A percentile compares a stretch with the other conserved stretches of the same genome.
These are phyloP conservation scores for Panaeolus papilionaceus DNA, from an alignment of 768 basidiomycete species.

Conservation along the genomic window DNA sequence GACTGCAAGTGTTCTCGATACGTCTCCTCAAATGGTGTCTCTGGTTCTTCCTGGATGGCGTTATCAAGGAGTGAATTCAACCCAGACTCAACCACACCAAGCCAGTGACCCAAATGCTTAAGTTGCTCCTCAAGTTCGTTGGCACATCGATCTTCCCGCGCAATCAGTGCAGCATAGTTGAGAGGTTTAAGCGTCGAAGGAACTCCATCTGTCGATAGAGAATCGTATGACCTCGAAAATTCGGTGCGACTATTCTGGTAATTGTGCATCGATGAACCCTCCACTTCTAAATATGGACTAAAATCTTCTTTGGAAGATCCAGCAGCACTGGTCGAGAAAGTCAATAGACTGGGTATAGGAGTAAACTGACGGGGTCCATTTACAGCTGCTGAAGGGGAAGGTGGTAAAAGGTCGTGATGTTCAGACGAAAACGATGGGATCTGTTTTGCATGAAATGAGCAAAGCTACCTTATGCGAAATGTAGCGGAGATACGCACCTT, in stretches of 20 bases:
- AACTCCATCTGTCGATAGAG: conserved; percentile 2
- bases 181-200: conserved; percentile 38
- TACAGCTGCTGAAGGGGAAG: conserved; percentile 53
- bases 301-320: conserved; percentile 17
- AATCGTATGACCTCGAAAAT: conserved; percentile 11
- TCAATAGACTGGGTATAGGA: conserved; percentile 23
- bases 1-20: conserved; percentile 5
- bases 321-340: conserved; percentile 16
- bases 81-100: conserved; percentile 76
- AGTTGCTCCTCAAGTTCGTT: conserved; percentile 73
- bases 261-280: neutral
- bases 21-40: conserved; percentile 27
- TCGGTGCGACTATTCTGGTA: conserved; percentile 10
- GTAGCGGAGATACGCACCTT: conserved; percentile 51
- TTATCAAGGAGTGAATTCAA: conserved; percentile 71
- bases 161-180: conserved; percentile 66
- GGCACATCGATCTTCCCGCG: conserved; percentile 62
- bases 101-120: conserved; percentile 78
- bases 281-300: neutral
- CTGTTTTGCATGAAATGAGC: conserved; percentile 38
- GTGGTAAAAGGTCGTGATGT: conserved; percentile 77
- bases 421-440: conserved; percentile 73
- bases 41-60: conserved; percentile 71
- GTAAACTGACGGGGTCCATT: conserved; percentile 44
- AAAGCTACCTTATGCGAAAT: conserved; percentile 7